A percentile compares a stretch with the other conserved stretches of the same genome.
phyloP scores from a whole-genome alignment of 495 filamentous ascomycete species.

The Parathielavia appendiculata region DNA sequence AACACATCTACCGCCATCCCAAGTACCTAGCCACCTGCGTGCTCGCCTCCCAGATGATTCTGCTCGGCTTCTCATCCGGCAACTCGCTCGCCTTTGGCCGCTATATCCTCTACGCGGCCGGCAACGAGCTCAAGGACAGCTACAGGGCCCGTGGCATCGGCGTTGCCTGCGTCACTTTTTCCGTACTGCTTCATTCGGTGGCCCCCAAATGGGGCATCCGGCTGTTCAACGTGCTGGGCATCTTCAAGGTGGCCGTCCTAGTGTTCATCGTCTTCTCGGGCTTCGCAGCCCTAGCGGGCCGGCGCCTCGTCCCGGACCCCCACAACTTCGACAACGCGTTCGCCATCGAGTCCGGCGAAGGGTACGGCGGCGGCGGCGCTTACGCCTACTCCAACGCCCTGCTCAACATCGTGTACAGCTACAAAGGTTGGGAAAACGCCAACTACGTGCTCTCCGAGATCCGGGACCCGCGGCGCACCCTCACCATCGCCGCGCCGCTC shows the following conservation, averaged over 20 bases:
- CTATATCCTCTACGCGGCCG: conserved; percentile 60
- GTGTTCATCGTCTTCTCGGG: conserved; percentile 57
- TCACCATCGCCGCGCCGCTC: conserved; percentile 56
- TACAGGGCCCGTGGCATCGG: conserved; percentile 60
- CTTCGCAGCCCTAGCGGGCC: conserved; percentile 44
- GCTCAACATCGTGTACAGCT: conserved; percentile 48
- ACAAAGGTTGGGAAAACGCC: conserved; percentile 43
- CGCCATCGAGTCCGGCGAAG: conserved; percentile 16
- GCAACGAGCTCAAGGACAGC: conserved; percentile 45
- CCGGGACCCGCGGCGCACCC: conserved; percentile 54
- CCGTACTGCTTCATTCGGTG: conserved; percentile 52
- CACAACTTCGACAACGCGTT: conserved; percentile 28
- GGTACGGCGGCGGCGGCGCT: conserved; percentile 20
- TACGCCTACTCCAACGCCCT: conserved; percentile 48
- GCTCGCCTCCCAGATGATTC: conserved; percentile 54
- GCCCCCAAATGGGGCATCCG: conserved; percentile 58
- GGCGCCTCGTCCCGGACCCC: conserved; percentile 26
- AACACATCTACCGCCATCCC: conserved; percentile 57
- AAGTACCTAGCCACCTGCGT: conserved; percentile 57
- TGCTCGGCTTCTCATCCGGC: conserved; percentile 49
- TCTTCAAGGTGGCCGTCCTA: conserved; percentile 61
- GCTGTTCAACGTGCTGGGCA: conserved; percentile 57
- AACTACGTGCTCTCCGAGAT: conserved; percentile 55
- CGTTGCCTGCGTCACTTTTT: conserved; percentile 50
- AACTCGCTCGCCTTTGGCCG: conserved; percentile 65